These are phyloP conservation scores for Ogataea pilisensis DNA, from an alignment of 805 yeast species.

Conservation along the genomic window DNA sequence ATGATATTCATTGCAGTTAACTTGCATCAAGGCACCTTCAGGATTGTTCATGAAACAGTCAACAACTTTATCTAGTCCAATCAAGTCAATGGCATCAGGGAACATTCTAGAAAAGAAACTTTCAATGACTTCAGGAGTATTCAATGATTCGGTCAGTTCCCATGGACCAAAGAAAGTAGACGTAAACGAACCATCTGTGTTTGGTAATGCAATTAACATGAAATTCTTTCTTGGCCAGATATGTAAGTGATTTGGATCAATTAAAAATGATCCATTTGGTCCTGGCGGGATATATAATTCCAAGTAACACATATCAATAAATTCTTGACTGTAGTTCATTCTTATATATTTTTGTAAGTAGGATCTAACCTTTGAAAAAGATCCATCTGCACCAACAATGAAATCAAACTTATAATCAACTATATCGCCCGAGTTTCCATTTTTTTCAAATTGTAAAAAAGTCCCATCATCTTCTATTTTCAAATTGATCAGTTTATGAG, in stretches of 20 bases:
- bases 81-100: slow-evolving; percentile 67
- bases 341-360: slow-evolving; percentile 63
- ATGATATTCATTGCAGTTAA: slow-evolving; percentile 68
- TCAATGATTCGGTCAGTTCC: slow-evolving; percentile 52
- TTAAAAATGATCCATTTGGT: slow-evolving; percentile 38
- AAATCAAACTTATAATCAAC: slow-evolving; percentile 42
- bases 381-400: slow-evolving; percentile 83
- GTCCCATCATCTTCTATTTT: slow-evolving; percentile 27
- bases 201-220: slow-evolving; percentile 90
- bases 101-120: slow-evolving; percentile 58
- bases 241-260: slow-evolving; percentile 76
- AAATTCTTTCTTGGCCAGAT: slow-evolving; percentile 87
- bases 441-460: background rate
- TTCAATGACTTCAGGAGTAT: slow-evolving; percentile 35
- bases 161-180: slow-evolving; percentile 87
- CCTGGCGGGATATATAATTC: slow-evolving; percentile 74
- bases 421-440: slow-evolving; percentile 1
- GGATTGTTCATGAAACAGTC: slow-evolving; percentile 58
- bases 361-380: slow-evolving; percentile 67
- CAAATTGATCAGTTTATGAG: slow-evolving; percentile 49
- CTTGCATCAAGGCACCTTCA: slow-evolving; percentile 72
- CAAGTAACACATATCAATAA: slow-evolving; percentile 77
- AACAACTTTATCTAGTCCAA: slow-evolving; percentile 50
- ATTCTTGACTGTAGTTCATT: slow-evolving; percentile 71
- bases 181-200: slow-evolving; percentile 81